Base-by-base conservation (phyloP, 305 asterid species). In the Ilex paraguariensis region DNA sequence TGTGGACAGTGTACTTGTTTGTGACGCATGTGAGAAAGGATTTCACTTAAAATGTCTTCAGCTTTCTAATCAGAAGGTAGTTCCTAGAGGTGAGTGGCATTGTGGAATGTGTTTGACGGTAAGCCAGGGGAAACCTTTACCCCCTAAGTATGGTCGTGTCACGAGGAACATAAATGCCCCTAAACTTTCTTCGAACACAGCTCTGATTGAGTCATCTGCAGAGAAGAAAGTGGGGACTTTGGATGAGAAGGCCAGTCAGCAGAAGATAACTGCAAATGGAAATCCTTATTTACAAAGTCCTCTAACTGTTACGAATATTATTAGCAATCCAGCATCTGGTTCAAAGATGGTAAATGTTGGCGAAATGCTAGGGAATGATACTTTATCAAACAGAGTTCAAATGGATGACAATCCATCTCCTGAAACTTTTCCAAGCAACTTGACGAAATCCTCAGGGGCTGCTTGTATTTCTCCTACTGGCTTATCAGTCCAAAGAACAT, bases 141-240 rank as follows among this genome's bases (percentile, higher is more conserved):
- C 99, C 62, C 98, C 99, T 65, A 94, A 94, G 72, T 94, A 88
- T 79, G 99, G 99, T 6, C 96, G 96, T 57, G 99, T 94, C 73
- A 83, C 87, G 95, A 86, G 97, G 79, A 88, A 91, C 71, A 62
- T 52, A 15, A 76, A 65, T 67, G 75, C 88, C 31, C 62, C 88
- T 63, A 94, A 88, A 78, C 30, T 59, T 58, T 57, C 86, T 68
- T 68, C 87, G 44, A 78, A 57, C 65, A 40, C 81, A 63, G 74
- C 82, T 49, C 64, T 75, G 63, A 68, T 13, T 63, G 74, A 79
- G 36, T 67, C 88, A 73, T 66, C 75, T 67, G 45, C 79, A 66
- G 81, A 70, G 75, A 88, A 76, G 78, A 70, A 67, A 53, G 56
- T 66, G 54, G 79, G 65, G 66, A 66, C 82, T 67, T 58, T 77